Percentiles rank a stretch among this genome's conserved stretches.
Conservation (phyloP, 768 basidiomycete species). For the Suillus tomentosus region DNA sequence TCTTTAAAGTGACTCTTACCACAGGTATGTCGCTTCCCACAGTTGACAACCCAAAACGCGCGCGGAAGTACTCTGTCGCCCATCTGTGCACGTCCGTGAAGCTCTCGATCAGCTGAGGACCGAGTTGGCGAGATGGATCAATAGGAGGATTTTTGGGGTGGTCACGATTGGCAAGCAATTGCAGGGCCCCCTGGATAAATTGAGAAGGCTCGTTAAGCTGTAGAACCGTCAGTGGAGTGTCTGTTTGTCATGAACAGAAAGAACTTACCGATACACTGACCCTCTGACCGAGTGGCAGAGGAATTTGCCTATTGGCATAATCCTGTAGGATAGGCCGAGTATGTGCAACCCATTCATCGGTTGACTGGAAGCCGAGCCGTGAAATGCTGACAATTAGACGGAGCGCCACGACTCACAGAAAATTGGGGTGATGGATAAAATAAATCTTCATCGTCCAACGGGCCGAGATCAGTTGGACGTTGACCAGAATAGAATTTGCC, state of each 20-base stretch:
- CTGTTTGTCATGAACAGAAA: background rate
- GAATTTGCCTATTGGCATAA: conserved; percentile 30
- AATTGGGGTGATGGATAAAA: background rate
- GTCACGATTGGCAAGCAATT: conserved; percentile 34
- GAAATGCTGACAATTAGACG: background rate
- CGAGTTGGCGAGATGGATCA: conserved; percentile 25
- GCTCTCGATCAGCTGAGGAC: conserved; percentile 34
- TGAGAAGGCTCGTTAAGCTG: conserved; percentile 28
- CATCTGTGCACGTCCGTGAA: conserved; percentile 31
- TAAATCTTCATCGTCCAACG: background rate
- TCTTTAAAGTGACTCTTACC: conserved; percentile 15
- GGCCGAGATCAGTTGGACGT: background rate
- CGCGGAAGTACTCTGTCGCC: conserved; percentile 31
- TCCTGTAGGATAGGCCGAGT: conserved; percentile 26
- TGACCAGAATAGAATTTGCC: background rate
- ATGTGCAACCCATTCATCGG: conserved; percentile 25
- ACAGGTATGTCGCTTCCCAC: conserved; percentile 22
- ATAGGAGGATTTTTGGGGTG: background rate
- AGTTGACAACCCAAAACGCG: conserved; percentile 17
- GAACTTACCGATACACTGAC: conserved; percentile 27
- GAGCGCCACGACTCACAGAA: background rate
- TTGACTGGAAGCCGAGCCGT: conserved; percentile 15
- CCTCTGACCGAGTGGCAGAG: conserved; percentile 26
- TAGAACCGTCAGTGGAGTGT: conserved; percentile 7
- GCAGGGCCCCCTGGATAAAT: conserved; percentile 28